Evolutionary conservation across 176 grass and related monocot species (phyloP).

Genomic region (Avena eriantha): DNA sequence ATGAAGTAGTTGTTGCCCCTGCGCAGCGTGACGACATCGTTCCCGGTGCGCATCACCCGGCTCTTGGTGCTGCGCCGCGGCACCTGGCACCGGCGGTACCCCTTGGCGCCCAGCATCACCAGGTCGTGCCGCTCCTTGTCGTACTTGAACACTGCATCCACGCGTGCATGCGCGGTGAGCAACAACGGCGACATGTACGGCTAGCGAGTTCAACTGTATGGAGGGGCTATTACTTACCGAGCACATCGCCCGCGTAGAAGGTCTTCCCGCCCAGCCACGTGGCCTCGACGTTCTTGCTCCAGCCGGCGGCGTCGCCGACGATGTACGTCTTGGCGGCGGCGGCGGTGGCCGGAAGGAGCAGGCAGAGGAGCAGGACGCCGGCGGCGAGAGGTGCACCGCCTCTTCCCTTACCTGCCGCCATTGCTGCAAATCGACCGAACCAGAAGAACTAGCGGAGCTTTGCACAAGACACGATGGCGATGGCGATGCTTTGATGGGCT

Average conservation of each 20-base stretch:
- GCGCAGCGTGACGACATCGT: conserved; percentile 35
- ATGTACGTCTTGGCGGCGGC: conserved; percentile 30
- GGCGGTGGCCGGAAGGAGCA: not conserved
- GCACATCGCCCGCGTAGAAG: conserved; percentile 50
- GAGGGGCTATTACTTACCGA: conserved; percentile 41
- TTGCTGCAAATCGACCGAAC: not conserved
- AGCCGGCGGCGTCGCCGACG: conserved; percentile 44
- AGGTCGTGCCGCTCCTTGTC: conserved; percentile 41
- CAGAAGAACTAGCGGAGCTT: not conserved
- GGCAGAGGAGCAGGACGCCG: not conserved
- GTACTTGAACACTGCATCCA: conserved; percentile 55
- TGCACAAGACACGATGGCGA: not conserved
- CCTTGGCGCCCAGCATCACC: conserved; percentile 33
- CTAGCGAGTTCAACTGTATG: too few species aligned
- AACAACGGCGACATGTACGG: not conserved
- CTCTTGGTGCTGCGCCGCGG: not conserved
- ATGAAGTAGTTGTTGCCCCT: conserved; percentile 59
- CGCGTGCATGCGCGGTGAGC: not conserved
- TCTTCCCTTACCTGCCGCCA: conserved; percentile 41
- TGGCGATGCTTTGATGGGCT: not conserved
- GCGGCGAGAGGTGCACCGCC: not conserved
- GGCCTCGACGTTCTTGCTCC: conserved; percentile 20
- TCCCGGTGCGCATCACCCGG: conserved; percentile 1
- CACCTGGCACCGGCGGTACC: conserved; percentile 29
- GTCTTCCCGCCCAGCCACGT: conserved; percentile 38